These are phyloP conservation scores for Galium porrigens DNA, from an alignment of 305 asterid genomes.

Conservation along the genomic window DNA sequence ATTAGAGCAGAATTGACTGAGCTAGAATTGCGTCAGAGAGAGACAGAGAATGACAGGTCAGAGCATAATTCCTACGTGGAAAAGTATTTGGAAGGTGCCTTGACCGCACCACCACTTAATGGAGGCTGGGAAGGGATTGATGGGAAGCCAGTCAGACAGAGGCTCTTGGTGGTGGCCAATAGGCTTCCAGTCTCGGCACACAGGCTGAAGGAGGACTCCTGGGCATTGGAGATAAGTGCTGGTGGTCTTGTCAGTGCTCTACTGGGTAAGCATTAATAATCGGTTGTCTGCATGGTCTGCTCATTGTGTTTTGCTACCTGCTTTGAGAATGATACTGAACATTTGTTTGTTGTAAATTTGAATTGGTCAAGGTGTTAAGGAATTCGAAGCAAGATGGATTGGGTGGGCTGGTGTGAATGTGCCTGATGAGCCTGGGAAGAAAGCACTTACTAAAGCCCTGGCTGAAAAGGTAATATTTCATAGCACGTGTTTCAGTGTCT, in stretches of 20 bases:
- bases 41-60: constrained; percentile 19
- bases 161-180: constrained; percentile 90
- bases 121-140: constrained; percentile 58
- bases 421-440: constrained; percentile 74
- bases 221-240: constrained; percentile 88
- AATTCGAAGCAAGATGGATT: constrained; percentile 90
- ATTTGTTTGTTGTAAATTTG: constrained; percentile 8
- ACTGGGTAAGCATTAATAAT: constrained; percentile 47
- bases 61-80: constrained; percentile 34
- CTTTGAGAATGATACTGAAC: not conserved
- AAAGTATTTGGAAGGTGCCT: constrained; percentile 40
- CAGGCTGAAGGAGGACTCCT: constrained; percentile 73
- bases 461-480: constrained; percentile 58
- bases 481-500: constrained; percentile 2
- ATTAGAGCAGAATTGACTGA: constrained; percentile 35
- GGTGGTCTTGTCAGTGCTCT: constrained; percentile 96
- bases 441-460: constrained; percentile 59
- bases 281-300: not conserved
- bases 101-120: constrained; percentile 30
- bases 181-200: constrained; percentile 93
- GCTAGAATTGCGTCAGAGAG: constrained; percentile 25
- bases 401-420: constrained; percentile 98
- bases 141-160: constrained; percentile 48
- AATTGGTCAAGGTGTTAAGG: constrained; percentile 53
- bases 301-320: constrained; percentile 11